Evolutionary conservation across 306 rosid species (phyloP).

Genomic region (Lupinus albus): DNA sequence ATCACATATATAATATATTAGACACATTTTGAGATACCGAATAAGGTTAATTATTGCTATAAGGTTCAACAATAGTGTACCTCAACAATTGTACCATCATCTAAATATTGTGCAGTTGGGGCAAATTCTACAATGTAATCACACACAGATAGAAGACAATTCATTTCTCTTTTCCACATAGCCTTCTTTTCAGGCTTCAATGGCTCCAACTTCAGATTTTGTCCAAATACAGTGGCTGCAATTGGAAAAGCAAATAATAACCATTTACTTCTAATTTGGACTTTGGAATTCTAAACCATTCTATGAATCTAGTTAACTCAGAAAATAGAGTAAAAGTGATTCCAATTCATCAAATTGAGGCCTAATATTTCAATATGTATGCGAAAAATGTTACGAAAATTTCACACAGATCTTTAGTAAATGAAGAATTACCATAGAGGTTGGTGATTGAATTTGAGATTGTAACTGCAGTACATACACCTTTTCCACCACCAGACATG

Average conservation of each 20-base stretch:
- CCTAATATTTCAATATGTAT: not conserved
- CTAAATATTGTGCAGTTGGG: slow-evolving; percentile 64
- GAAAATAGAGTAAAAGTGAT: not conserved
- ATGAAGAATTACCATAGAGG: slow-evolving; percentile 69
- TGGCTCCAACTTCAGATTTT: slow-evolving; percentile 82
- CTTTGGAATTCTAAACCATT: not conserved
- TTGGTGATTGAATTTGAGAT: slow-evolving; percentile 90
- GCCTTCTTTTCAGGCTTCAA: slow-evolving; percentile 82
- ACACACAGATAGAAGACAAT: slow-evolving; percentile 85
- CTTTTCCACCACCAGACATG: slow-evolving; percentile 98
- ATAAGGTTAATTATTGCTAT: not conserved
- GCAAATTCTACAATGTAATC: slow-evolving; percentile 86
- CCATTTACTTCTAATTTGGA: no score
- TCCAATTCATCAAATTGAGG: not conserved
- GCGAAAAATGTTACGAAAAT: not conserved
- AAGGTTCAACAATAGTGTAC: slow-evolving; percentile 43
- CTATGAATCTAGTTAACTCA: not conserved
- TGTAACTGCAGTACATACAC: slow-evolving; percentile 93
- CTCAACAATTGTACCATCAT: slow-evolving; percentile 79
- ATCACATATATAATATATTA: not conserved
- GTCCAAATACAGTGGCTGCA: slow-evolving; percentile 91
- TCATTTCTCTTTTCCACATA: slow-evolving; percentile 96
- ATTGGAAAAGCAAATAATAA: no score
- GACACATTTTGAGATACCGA: slow-evolving; percentile 9
- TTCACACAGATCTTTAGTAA: not conserved